Evolutionary conservation across 768 basidiomycete species (phyloP).

Genomic region (Mrakia gelida): DNA sequence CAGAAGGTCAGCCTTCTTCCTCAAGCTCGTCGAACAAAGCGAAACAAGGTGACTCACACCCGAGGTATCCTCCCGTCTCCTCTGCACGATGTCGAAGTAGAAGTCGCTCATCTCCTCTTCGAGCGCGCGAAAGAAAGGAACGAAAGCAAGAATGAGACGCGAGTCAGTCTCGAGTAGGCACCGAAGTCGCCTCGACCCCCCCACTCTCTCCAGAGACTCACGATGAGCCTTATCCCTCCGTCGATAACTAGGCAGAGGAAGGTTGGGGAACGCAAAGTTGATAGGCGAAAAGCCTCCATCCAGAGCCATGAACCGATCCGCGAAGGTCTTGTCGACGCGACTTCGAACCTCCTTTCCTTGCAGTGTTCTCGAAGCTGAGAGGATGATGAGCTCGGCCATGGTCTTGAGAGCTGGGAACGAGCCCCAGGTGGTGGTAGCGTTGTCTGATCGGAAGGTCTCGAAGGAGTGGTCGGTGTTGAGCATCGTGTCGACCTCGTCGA

Average conservation of each 20-base stretch:
- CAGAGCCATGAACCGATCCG: slow-evolving; percentile 71
- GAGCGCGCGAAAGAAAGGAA: background rate
- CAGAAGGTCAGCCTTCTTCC: too few relatives aligned
- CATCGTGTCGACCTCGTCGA: slow-evolving; percentile 59
- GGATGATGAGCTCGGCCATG: slow-evolving; percentile 83
- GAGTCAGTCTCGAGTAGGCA: too few relatives aligned
- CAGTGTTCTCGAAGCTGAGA: slow-evolving; percentile 87
- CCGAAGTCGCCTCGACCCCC: too few relatives aligned
- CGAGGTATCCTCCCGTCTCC: slow-evolving; percentile 54
- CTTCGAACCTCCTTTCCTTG: slow-evolving; percentile 87
- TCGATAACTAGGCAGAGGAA: slow-evolving; percentile 86
- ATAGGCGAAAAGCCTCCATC: slow-evolving; percentile 95
- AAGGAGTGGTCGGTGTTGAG: slow-evolving; percentile 64
- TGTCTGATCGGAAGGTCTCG: slow-evolving; percentile 40
- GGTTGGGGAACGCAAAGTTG: slow-evolving; percentile 89
- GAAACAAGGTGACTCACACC: slow-evolving; percentile 45
- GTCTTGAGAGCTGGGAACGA: slow-evolving; percentile 66
- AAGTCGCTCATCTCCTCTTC: slow-evolving; percentile 79
- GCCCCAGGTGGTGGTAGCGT: slow-evolving; percentile 61
- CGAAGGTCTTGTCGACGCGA: slow-evolving; percentile 74
- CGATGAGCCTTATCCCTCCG: slow-evolving; percentile 79
- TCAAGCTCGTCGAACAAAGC: too few relatives aligned
- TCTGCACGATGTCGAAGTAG: slow-evolving; percentile 78
- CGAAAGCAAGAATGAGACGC: too few relatives aligned
- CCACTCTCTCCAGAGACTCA: background rate